These are phyloP conservation scores for Peronospora destructor DNA, from an alignment of 352 stramenopile genomes.

Conservation along the genomic window DNA sequence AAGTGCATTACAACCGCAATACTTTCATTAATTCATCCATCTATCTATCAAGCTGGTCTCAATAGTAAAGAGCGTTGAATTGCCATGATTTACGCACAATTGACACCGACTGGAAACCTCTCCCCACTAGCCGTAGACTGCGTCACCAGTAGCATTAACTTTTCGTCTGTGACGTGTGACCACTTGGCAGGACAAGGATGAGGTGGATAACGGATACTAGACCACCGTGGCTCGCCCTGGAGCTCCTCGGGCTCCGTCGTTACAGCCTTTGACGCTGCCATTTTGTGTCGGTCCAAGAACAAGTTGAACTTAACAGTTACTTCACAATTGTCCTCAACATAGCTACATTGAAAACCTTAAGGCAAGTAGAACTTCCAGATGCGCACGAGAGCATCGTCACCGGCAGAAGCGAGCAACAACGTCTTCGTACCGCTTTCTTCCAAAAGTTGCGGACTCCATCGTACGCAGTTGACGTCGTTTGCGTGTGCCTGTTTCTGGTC, in stretches of 20 bases:
- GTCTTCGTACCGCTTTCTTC: constrained; percentile 25
- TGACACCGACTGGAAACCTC: constrained; percentile 76
- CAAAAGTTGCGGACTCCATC: constrained; percentile 47
- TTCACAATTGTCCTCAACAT: constrained; percentile 2
- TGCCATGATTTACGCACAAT: constrained; percentile 45
- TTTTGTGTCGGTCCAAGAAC: constrained; percentile 7
- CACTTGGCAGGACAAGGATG: constrained; percentile 32
- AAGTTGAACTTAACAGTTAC: constrained; percentile 4
- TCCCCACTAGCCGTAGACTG: constrained; percentile 64
- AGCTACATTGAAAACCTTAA: constrained; percentile 16
- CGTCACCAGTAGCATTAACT: constrained; percentile 55
- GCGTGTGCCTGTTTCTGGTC: constrained; percentile 48
- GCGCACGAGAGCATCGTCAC: constrained; percentile 55
- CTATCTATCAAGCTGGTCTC: not conserved
- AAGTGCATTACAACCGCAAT: constrained; percentile 8
- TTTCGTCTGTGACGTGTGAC: constrained; percentile 44
- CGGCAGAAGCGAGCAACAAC: constrained; percentile 57
- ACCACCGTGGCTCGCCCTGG: constrained; percentile 58
- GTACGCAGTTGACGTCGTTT: constrained; percentile 81
- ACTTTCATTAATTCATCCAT: not conserved
- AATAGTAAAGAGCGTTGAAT: not conserved
- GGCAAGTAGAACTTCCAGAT: constrained; percentile 58
- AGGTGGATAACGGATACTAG: constrained; percentile 38
- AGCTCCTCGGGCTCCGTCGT: constrained; percentile 43
- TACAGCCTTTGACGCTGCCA: constrained; percentile 9